Conservation (phyloP, 2,329 filamentous ascomycete genomes). For the Penicillium sp. region DNA sequence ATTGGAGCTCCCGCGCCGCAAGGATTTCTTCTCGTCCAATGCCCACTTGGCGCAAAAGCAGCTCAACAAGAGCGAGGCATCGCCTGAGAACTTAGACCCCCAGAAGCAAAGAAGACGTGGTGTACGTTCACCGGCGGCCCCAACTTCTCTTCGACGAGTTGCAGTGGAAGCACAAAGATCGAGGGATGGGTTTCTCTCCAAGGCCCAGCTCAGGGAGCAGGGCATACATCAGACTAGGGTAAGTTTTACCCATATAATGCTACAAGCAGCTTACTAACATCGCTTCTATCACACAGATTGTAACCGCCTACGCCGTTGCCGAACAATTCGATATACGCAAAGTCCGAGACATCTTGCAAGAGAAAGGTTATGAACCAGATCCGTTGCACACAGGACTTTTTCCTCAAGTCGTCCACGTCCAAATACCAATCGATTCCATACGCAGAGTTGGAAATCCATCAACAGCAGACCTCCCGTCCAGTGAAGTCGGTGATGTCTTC, state of each 20-base stretch:
- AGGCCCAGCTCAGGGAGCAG: conserved; percentile 40
- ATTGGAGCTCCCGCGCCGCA: conserved; percentile 49
- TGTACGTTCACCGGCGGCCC: conserved; percentile 53
- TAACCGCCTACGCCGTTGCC: conserved; percentile 66
- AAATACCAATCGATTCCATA: conserved; percentile 48
- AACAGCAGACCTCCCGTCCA: conserved; percentile 38
- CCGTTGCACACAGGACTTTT: conserved; percentile 61
- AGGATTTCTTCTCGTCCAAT: conserved; percentile 66
- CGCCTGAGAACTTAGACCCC: conserved; percentile 18
- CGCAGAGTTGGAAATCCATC: conserved; percentile 44
- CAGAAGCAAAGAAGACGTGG: conserved; percentile 49
- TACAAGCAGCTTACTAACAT: conserved; percentile 3
- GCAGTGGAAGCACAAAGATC: conserved; percentile 77
- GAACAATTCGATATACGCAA: conserved; percentile 62
- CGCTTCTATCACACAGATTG: conserved; percentile 38
- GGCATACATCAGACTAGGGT: conserved; percentile 41
- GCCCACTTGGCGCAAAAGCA: conserved; percentile 50
- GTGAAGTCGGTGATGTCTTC: conserved; percentile 76
- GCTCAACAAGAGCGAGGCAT: conserved; percentile 15
- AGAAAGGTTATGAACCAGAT: conserved; percentile 61
- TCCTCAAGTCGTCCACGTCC: conserved; percentile 64
- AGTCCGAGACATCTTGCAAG: conserved; percentile 56
- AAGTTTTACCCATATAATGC: background rate
- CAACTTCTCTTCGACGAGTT: conserved; percentile 77
- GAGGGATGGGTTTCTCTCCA: conserved; percentile 52